Evolutionary conservation across 2,329 filamentous ascomycete species (phyloP), one percentile per base, ranked within the genome.

Genomic region (Aspergillus sp.): DNA sequence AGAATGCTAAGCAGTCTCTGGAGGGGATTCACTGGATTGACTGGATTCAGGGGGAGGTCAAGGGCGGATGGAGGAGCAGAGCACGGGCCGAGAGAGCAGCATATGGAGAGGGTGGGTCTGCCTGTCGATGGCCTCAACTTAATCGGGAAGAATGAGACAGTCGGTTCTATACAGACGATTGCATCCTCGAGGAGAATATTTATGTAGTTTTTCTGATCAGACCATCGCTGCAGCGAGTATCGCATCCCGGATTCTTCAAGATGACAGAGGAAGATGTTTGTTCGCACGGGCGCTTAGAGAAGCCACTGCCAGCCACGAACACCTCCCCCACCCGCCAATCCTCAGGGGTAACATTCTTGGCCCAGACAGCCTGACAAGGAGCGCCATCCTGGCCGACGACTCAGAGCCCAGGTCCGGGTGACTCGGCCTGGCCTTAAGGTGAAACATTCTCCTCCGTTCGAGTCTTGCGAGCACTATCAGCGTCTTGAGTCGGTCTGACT

Each of bases 311-410:
- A 41, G 34, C 34, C 34, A 41, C 34, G 34, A 41, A 41, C 34
- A 41, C 34, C 34, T 13, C 34, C 34, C 38, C 34, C 31, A 30
- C n/a, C 43, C 54, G 54, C 54, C 30, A 56, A 56, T 56, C 54
- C 30, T 56, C 54, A 56, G 54, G 54, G 54, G 43, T 56, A 56
- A 56, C 19, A 19, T 47, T 23, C n/a, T 19, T 47, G 11, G 45
- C 45, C n/a, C 22, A 8, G n/a, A 19, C n/a, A 28, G 1, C 6
- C 6, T 4, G 25, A 28, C 25, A 22, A 9, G 45, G 45, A 47
- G n/a, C 45, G 34, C 11, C 2, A 41, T 47, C 45, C 45, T 19
- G 22, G 45, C 45, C n/a, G 45, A 47, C 45, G 45, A 47, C 45
- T 46, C 43, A 46, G 43, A 46, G 46, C 46, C 9, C 23, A 48